Base-by-base conservation (phyloP, 495 filamentous ascomycete species). In the Thermochaetoides thermophila region DNA sequence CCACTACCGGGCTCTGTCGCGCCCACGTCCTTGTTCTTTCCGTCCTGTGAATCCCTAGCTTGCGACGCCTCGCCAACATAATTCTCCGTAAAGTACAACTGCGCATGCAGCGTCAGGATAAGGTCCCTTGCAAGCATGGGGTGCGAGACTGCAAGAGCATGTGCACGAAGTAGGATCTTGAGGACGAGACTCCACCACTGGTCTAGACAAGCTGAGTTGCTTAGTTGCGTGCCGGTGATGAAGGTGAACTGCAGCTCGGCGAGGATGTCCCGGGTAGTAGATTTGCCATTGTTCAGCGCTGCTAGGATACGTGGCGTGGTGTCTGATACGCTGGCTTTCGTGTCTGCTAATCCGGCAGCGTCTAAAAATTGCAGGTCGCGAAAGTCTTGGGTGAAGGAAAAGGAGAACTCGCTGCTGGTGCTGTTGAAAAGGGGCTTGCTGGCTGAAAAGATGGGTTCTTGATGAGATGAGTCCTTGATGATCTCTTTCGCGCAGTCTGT, bases 241-340 rank as follows among this genome's bases (percentile, higher is more conserved):
- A 89, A 95, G 22, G 73, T 68, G 45, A 91, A 78, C 45, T 95
- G 83, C 26, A 95, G 45, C 47, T 96, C 86, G 25, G 85, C 87
- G n/a, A 91, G 53, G 3, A 95, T 44, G 36, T 55, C 53, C 2
- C 28, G 31, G 23, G 40, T 37, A 2, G 5, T 32, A 25, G 17
- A n/a, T 20, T 18, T 14, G 8, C 15, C 2, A 17, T 23, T 29
- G 31, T 13, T 13, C 0, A 59, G 44, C 0, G 47, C 27, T 6
- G 44, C 32, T 9, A 50, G 29, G n/a, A 64, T 31, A 24, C 52
- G 59, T 18, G 18, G 5, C 6, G 48, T 50, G 1, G 55, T 55
- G 39, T 59, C 54, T 1, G 59, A 43, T 12, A 53, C 47, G 24
- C 14, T 29, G 37, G 24, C 7, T 7, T 26, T 25, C 10, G 14